A percentile compares a stretch with the other conserved stretches of the same genome.
phyloP scores from a whole-genome alignment of 1,139 yeast genomes.

The Yamadazyma dushanensis region DNA sequence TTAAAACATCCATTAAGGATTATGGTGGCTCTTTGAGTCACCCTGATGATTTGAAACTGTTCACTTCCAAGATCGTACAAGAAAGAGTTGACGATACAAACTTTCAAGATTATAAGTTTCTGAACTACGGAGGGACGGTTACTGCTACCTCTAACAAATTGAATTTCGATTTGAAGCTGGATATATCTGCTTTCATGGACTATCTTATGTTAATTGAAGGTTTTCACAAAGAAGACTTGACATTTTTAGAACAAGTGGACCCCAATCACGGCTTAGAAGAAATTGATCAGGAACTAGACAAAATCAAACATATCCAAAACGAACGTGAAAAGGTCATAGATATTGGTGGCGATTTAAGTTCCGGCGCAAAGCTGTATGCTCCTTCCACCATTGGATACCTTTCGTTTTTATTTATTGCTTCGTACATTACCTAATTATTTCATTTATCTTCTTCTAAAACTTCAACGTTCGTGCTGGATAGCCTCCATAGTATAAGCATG shows the following conservation, averaged over 20 bases:
- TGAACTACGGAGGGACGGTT: constrained; percentile 8
- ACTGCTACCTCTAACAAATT: neutral
- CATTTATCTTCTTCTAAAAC: constrained; percentile 34
- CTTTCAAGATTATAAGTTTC: constrained; percentile 14
- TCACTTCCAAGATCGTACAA: constrained; percentile 13
- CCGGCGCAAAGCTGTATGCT: neutral
- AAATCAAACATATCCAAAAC: constrained; percentile 22
- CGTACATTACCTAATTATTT: constrained; percentile 8
- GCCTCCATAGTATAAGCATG: constrained; percentile 75
- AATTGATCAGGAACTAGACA: constrained; percentile 38
- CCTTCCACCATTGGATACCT: neutral
- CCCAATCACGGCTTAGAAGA: constrained; percentile 40
- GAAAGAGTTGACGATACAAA: constrained; percentile 13
- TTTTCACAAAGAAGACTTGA: constrained; percentile 28
- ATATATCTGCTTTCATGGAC: constrained; percentile 30
- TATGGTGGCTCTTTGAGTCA: constrained; percentile 13
- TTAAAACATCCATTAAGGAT: constrained; percentile 14
- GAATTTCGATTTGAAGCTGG: constrained; percentile 9
- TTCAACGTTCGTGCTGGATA: constrained; percentile 59
- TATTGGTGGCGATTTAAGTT: constrained; percentile 34
- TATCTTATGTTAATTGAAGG: constrained; percentile 31
- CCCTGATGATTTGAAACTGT: constrained; percentile 10
- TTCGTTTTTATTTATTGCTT: neutral
- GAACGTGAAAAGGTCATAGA: constrained; percentile 23
- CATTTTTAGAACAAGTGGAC: constrained; percentile 23